Base-by-base conservation (phyloP, 2,329 filamentous ascomycete species). In the Fusarium devonianum region DNA sequence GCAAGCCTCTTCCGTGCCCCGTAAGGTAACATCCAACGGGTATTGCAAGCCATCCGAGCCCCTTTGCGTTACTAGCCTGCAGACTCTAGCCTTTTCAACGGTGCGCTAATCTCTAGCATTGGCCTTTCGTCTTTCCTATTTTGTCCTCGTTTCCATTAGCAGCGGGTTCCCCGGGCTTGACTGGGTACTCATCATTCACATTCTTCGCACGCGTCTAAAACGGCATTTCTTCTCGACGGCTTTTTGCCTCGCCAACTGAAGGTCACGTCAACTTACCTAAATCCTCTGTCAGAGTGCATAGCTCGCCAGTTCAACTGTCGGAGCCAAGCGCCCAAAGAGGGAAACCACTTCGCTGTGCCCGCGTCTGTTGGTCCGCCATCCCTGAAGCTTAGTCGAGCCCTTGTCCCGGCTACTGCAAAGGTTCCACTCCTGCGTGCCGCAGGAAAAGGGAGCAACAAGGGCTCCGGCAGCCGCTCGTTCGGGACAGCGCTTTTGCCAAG, bases 261-360 rank as follows among this genome's bases (percentile, higher is more conserved):
- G 50, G 19, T 13, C 55, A 23, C 16, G 2, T 18, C 16, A 1
- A 38, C 7, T 28, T 59, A 34, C 45, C 47, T 0, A 8, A 40
- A 56, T 34, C 7, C 41, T 7, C 13, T 12, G 21, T 18, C 13
- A n/a, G 26, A 19, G 25, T 17, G 40, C 29, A 53, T 56, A 58
- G 41, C 55, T 58, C 56, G 56, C 56, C 40, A 52, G 59, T 58
- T 17, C 11, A 12, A n/a, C n/a, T n/a, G 11, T 26, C 11, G 3
- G n/a, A n/a, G 16, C 19, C 18, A 25, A 32, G 21, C 18, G 43
- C 26, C 29, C 33, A 22, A 37, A 29, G 11, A 22, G 33, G 38
- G 29, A 50, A 26, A 46, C 18, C 30, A 51, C 23, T 33, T 51
- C 23, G 30, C 14, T 28, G 14, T 8, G 14, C 11, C 11, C 16